Evolutionary conservation across 805 yeast genomes (phyloP), one percentile per base, ranked within the genome.

Genomic region (Candida xiaguanensis): DNA sequence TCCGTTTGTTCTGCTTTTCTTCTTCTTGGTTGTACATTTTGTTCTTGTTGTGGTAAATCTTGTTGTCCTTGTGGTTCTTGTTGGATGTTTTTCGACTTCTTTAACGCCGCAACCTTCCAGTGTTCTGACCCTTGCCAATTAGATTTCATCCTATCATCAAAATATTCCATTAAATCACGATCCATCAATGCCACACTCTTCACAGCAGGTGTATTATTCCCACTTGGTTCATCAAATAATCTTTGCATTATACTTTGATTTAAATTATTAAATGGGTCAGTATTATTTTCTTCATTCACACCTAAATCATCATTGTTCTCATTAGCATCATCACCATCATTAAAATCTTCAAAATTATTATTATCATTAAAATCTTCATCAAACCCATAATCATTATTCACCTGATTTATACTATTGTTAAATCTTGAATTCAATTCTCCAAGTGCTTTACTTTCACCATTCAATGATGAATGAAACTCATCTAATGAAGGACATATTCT

Each of bases 61-160:
- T 28, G 16, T 3, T 22, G 13, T 4, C 15, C 39, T 22, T 33
- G 35, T 9, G 46, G 48, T 11, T 30, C 32, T 22, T 45, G 48
- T 12, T 33, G 30, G 15, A 62, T 34, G 16, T 52, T 56, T 42
- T 62, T 65, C 19, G 64, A 48, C 47, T 70, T 70, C 50, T 78
- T 82, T 34, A 82, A 58, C 11, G 78, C 74, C 30, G 74, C 66
- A 8, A 91, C 83, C 59, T 84, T 85, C 97, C 97, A 91, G 61
- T 87, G 95, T 47, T 86, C 91, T 11, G 73, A 85, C 7, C 97
- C 97, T 20, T 95, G 76, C 96, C 97, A 90, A 55, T 79, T 84
- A 23, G 70, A 63, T 41, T 71, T 75, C 60, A 87, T 69, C 15
- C 78, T 72, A 38, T 78, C 80, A 55, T 89, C 96, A 59, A 88